Percentiles rank a stretch among this genome's conserved stretches.
Conservation (phyloP, 2,329 filamentous ascomycete genomes). For the Xylariaceae sp. region DNA sequence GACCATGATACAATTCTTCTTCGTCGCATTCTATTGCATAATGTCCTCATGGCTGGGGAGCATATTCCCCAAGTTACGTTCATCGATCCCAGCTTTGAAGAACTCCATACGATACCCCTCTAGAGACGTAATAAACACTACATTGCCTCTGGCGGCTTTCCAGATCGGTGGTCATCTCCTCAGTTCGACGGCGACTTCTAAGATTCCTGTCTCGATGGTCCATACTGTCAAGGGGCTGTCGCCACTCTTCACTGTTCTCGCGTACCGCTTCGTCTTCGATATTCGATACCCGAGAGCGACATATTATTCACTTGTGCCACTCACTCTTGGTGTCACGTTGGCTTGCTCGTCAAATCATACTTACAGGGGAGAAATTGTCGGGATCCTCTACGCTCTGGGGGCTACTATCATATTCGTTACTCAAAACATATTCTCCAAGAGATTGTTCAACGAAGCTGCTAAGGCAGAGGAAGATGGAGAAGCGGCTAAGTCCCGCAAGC, state of each 20-base stretch:
- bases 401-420: constrained; percentile 96
- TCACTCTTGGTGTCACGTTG: constrained; percentile 93
- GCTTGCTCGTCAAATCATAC: constrained; percentile 84
- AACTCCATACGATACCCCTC: constrained; percentile 84
- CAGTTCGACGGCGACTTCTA: constrained; percentile 90
- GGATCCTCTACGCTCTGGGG: constrained; percentile 86
- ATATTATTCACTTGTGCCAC: constrained; percentile 86
- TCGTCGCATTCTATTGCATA: constrained; percentile 88
- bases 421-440: constrained; percentile 98
- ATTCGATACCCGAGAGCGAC: constrained; percentile 88
- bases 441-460: constrained; percentile 93
- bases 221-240: constrained; percentile 99
- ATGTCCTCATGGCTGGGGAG: constrained; percentile 78
- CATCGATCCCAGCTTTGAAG: constrained; percentile 77
- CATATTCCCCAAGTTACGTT: constrained; percentile 73
- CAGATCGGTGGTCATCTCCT: constrained; percentile 93
- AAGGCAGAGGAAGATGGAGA: constrained; percentile 78
- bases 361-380: constrained; percentile 85
- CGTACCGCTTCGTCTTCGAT: constrained; percentile 87
- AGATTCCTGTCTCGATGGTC: constrained; percentile 94
- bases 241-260: constrained; percentile 91
- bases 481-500: constrained; percentile 71
- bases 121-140: constrained; percentile 81
- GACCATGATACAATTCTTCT: constrained; percentile 90
- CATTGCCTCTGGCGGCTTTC: constrained; percentile 89